Evolutionary conservation across 1,284 basidiomycete genomes (phyloP), one percentile per base, ranked within the genome.

Genomic region (Fomitopsis betulina): DNA sequence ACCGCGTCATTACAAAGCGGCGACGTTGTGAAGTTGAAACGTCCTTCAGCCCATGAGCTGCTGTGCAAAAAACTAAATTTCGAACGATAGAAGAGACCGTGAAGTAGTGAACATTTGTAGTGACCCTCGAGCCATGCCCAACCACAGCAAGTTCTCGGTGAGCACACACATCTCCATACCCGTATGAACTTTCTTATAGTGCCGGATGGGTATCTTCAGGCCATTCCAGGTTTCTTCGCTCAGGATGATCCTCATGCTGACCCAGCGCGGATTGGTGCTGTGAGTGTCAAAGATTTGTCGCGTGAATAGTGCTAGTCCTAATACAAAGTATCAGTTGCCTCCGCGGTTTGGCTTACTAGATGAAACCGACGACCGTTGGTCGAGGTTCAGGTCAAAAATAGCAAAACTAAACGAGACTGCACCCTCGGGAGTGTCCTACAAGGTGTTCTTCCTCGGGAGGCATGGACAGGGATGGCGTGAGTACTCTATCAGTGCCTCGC

Each of bases 381-480:
- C 59, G 0, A 76, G 66, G 0, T 80, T 91, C 55, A 67, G 73
- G 30, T 58, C 62, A 5, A 62, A 71, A 3, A 72, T 92, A 21
- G 58, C 68, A 5, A 60, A 67, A 8, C 67, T 91, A 50, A 86
- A 88, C 58, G 58, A 64, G 5, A 63, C 71, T 0, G 75, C 79
- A 1, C 68, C 74, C 5, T 60, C 64, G 0, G 70, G 72, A 2
- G 76, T 75, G 10, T 71, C 71, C 4, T 83, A 83, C 71, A 92
- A 90, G 66, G 76, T 90, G 10, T 76, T 91, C 57, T 83, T 85
- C 59, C 68, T 91, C 13, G 82, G 82, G 3, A 75, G 91, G 60
- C 90, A 93, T 62, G 91, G 91, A 0, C 75, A 92, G 73, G 91
- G 90, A 37, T 83, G 74, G 62, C 86, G 85, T 86, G 66, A 63